These are phyloP conservation scores for Penicillium macrosclerotiorum DNA, from an alignment of 495 filamentous ascomycete species.

Conservation along the genomic window DNA sequence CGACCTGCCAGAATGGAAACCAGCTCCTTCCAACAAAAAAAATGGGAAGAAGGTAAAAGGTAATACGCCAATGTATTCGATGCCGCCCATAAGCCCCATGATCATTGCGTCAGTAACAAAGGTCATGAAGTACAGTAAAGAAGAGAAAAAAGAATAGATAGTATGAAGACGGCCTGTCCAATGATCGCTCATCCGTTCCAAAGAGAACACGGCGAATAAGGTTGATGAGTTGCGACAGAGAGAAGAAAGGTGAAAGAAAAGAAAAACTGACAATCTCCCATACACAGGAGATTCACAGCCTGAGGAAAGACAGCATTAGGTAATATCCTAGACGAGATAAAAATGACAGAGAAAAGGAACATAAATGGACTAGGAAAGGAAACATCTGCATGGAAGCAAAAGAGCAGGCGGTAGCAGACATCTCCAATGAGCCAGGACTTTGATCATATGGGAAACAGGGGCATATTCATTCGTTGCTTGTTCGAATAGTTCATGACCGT, in stretches of 20 bases:
- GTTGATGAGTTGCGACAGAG: neutral
- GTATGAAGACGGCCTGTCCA: neutral
- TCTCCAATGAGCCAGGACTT: conserved; percentile 1
- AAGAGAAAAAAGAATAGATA: neutral
- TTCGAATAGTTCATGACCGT: conserved; percentile 30
- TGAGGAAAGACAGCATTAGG: conserved; percentile 16
- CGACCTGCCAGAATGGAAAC: conserved; percentile 4
- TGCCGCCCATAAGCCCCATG: neutral
- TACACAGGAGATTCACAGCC: conserved; percentile 1
- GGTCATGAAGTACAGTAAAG: neutral
- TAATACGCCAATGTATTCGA: conserved; percentile 1
- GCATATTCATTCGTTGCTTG: conserved; percentile 34
- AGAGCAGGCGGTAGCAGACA: conserved; percentile 1
- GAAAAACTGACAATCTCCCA: no score
- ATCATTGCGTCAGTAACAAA: neutral
- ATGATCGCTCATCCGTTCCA: neutral
- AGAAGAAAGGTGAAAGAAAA: conserved; percentile 2
- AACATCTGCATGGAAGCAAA: conserved; percentile 14
- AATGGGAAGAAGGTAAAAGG: conserved; percentile 1
- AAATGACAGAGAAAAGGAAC: conserved; percentile 19
- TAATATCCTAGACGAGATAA: conserved; percentile 20
- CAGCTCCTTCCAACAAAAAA: neutral
- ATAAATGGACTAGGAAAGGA: conserved; percentile 10
- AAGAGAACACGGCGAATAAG: neutral
- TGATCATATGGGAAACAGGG: conserved; percentile 21